Conservation (phyloP, 441 rosid genomes). For the Melastoma candidum region DNA sequence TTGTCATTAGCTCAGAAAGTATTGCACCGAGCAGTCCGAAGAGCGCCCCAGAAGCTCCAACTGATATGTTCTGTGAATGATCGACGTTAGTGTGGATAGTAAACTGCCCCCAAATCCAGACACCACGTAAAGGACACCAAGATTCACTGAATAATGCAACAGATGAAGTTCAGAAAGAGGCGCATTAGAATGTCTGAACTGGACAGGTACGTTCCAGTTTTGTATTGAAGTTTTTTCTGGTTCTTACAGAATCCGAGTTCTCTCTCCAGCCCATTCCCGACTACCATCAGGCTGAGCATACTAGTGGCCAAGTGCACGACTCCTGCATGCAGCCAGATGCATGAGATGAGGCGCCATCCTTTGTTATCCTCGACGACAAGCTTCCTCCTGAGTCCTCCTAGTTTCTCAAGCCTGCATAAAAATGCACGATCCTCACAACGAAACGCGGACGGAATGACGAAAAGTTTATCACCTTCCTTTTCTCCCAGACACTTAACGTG, state of each 20-base stretch:
- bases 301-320: conserved; percentile 49
- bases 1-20: conserved; percentile 77
- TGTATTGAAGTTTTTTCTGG: background rate
- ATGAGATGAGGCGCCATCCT: conserved; percentile 60
- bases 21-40: conserved; percentile 78
- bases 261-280: conserved; percentile 58
- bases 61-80: conserved; percentile 29
- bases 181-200: background rate
- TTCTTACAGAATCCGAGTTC: conserved; percentile 76
- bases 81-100: conserved; percentile 38
- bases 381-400: conserved; percentile 62
- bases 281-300: conserved; percentile 63
- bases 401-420: conserved; percentile 35
- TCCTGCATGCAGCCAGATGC: conserved; percentile 84
- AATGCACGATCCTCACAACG: background rate
- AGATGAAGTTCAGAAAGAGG: background rate
- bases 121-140: conserved; percentile 48
- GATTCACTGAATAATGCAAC: conserved; percentile 43
- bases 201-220: too few relatives aligned
- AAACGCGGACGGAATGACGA: too few relatives aligned
- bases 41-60: conserved; percentile 83
- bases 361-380: conserved; percentile 32
- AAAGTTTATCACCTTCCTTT: too few relatives aligned
- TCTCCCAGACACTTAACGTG: conserved; percentile 31
- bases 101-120: conserved; percentile 86